A percentile compares a stretch with the other conserved stretches of the same genome.
Evolutionary conservation across 352 stramenopile genomes (phyloP).

Genomic region (Halophytophthora polymorphica): DNA sequence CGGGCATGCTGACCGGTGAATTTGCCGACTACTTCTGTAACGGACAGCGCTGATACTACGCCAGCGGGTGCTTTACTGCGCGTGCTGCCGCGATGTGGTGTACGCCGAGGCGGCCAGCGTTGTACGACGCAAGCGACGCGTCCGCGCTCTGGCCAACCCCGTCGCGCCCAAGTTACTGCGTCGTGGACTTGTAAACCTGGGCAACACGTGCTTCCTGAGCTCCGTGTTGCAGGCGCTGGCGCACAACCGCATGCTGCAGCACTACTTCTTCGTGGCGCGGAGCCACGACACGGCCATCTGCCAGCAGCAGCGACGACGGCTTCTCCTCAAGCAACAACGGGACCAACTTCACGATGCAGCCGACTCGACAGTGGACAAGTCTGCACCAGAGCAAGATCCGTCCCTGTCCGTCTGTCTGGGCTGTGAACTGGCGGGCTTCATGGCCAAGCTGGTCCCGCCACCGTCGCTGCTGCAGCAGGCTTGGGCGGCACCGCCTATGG

Average conservation of each 20-base stretch:
- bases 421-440: constrained; percentile 54
- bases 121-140: constrained; percentile 22
- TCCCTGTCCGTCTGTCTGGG: constrained; percentile 45
- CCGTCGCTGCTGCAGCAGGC: constrained; percentile 7
- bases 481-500: constrained; percentile 34
- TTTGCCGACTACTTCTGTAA: too few species aligned
- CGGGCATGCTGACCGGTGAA: too few species aligned
- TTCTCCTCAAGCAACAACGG: constrained; percentile 26
- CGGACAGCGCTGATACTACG: constrained; percentile 36
- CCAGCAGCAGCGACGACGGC: constrained; percentile 39
- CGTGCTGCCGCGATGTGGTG: constrained; percentile 55
- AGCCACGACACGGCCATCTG: constrained; percentile 64
- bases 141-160: constrained; percentile 11
- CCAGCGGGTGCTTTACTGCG: constrained; percentile 57
- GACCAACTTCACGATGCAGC: constrained; percentile 6
- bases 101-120: constrained; percentile 31
- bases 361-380: constrained; percentile 3
- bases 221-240: constrained; percentile 67
- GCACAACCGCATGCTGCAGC: constrained; percentile 67
- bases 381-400: constrained; percentile 8
- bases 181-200: constrained; percentile 79
- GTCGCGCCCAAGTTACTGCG: constrained; percentile 23
- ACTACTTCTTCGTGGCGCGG: constrained; percentile 67
- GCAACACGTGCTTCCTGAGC: constrained; percentile 87
- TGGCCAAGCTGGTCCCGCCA: constrained; percentile 29